phyloP scores from a whole-genome alignment of 192 early-diverging fungal species.

The Coemansia sp. region DNA sequence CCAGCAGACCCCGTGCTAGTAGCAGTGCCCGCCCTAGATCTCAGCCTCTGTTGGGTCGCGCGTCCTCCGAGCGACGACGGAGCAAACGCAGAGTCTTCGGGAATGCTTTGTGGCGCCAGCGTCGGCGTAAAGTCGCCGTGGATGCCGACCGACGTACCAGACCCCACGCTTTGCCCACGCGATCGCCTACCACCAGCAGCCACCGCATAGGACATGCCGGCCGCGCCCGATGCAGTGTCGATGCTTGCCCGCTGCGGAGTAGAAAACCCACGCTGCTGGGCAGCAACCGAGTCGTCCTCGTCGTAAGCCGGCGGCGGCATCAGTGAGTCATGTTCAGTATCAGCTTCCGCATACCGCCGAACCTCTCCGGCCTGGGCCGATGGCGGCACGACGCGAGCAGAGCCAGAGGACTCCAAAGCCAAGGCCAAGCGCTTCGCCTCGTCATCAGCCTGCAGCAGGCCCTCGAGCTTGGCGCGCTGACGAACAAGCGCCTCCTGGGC shows the following conservation, averaged over 20 bases:
- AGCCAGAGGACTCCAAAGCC: slow-evolving; percentile 56
- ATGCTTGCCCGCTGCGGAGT: slow-evolving; percentile 44
- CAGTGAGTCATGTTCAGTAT: background rate
- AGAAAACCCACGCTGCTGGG: slow-evolving; percentile 32
- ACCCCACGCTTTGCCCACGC: slow-evolving; percentile 45
- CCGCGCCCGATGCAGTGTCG: slow-evolving; percentile 25
- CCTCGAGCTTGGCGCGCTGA: slow-evolving; percentile 68
- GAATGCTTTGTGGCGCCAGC: slow-evolving; percentile 32
- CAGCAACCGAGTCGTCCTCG: slow-evolving; percentile 20
- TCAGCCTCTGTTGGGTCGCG: slow-evolving; percentile 14
- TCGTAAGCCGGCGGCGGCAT: background rate
- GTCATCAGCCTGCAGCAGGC: slow-evolving; percentile 66
- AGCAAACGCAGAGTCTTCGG: slow-evolving; percentile 3
- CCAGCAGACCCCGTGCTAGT: slow-evolving; percentile 26
- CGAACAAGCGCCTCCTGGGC: slow-evolving; percentile 72
- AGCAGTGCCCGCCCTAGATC: slow-evolving; percentile 39
- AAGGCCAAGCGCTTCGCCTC: slow-evolving; percentile 74
- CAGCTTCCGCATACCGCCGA: background rate
- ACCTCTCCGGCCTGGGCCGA: background rate
- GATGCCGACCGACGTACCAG: slow-evolving; percentile 25
- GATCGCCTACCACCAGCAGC: slow-evolving; percentile 23
- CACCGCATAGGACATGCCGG: slow-evolving; percentile 1
- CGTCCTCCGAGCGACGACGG: slow-evolving; percentile 9
- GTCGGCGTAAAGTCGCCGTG: slow-evolving; percentile 51
- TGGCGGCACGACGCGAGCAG: background rate